Evolutionary conservation across 1,284 basidiomycete genomes (phyloP).

Genomic region (Xerocomus nothofagi): DNA sequence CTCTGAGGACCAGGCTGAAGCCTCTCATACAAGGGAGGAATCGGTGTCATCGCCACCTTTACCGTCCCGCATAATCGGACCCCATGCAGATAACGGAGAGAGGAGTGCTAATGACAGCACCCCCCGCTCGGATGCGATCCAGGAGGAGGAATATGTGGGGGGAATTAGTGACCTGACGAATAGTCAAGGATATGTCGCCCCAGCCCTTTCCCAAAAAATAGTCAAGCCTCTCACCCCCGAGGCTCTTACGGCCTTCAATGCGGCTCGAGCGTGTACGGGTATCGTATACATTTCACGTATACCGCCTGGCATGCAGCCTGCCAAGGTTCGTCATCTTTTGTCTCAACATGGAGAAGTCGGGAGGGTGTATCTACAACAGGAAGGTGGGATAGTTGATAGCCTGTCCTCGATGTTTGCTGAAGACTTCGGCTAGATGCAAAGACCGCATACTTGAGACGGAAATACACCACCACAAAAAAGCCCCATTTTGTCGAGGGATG

Average conservation of each 20-base stretch:
- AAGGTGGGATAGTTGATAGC: conserved; percentile 54
- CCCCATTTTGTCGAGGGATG: conserved; percentile 93
- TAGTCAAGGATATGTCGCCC: conserved; percentile 56
- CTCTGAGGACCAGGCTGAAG: not conserved
- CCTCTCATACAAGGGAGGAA: not conserved
- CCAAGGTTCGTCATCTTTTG: conserved; percentile 95
- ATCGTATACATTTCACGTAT: conserved; percentile 95
- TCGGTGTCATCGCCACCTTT: not conserved
- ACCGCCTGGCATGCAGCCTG: conserved; percentile 98
- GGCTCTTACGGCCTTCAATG: conserved; percentile 69
- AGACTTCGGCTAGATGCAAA: conserved; percentile 60
- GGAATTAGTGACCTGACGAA: conserved; percentile 48
- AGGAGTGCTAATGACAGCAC: not conserved
- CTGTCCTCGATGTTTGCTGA: conserved; percentile 9
- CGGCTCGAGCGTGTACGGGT: conserved; percentile 70
- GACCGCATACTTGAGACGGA: conserved; percentile 71
- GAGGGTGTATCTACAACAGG: conserved; percentile 84
- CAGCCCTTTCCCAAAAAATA: conserved; percentile 41
- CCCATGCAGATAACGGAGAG: not conserved
- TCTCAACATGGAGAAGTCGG: conserved; percentile 81
- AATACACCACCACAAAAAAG: conserved; percentile 81
- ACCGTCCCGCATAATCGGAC: not conserved
- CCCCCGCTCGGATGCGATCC: conserved; percentile 1
- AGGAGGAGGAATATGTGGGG: conserved; percentile 3
- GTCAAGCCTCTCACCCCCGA: conserved; percentile 72